Percentiles rank a stretch among this genome's conserved stretches.
phyloP scores from a whole-genome alignment of 2,329 filamentous ascomycete species.

The Neocatenulostroma microsporum region DNA sequence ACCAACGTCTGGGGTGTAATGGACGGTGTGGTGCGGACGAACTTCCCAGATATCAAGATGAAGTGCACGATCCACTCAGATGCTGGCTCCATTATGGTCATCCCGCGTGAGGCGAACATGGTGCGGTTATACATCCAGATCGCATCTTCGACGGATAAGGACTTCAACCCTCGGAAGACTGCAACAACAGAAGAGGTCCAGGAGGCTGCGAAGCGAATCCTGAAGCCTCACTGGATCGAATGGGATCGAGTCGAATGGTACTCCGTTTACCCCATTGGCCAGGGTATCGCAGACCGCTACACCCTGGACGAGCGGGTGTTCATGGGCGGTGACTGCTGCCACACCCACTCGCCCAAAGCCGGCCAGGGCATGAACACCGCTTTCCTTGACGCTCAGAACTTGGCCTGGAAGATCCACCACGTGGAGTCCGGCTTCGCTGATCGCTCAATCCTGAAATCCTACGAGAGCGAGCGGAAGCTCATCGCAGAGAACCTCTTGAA shows the following conservation, averaged over 20 bases:
- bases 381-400: conserved; percentile 63
- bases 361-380: conserved; percentile 59
- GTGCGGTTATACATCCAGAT: conserved; percentile 53
- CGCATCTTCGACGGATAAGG: conserved; percentile 53
- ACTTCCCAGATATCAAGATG: conserved; percentile 59
- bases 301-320: conserved; percentile 58
- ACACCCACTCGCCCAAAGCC: conserved; percentile 57
- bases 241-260: conserved; percentile 61
- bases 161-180: conserved; percentile 55
- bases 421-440: conserved; percentile 76
- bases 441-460: conserved; percentile 69
- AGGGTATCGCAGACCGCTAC: conserved; percentile 58
- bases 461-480: conserved; percentile 76
- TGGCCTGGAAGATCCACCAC: conserved; percentile 93
- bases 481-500: conserved; percentile 76
- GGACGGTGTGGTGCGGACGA: conserved; percentile 56
- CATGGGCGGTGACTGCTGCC: conserved; percentile 58
- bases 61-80: conserved; percentile 62
- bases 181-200: conserved; percentile 54
- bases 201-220: conserved; percentile 48
- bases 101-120: conserved; percentile 49
- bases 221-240: conserved; percentile 52
- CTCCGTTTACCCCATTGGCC: conserved; percentile 58
- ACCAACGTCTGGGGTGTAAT: conserved; percentile 62
- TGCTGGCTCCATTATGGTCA: conserved; percentile 57